Conservation (phyloP, 2,329 filamentous ascomycete genomes). For the Pseudogymnoascus sp. region DNA sequence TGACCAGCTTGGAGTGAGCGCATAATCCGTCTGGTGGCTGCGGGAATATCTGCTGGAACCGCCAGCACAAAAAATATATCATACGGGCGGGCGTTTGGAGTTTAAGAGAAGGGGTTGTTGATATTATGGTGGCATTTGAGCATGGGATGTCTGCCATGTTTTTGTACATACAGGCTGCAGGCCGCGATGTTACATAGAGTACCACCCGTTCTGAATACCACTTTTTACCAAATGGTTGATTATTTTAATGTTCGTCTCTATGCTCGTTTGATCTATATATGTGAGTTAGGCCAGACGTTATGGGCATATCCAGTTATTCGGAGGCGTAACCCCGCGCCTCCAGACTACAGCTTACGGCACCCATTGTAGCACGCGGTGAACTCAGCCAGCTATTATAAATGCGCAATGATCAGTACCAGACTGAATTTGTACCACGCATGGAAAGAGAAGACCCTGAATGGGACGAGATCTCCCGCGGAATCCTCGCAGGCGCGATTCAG, state of each 20-base stretch:
- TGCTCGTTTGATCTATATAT: not conserved
- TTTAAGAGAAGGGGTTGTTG: not conserved
- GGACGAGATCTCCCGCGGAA: not conserved
- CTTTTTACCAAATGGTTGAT: not conserved
- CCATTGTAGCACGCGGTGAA: not conserved
- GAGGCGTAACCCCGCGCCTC: not conserved
- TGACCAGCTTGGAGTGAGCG: conserved; percentile 44
- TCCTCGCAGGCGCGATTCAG: not conserved
- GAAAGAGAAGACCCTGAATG: not conserved
- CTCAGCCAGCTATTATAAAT: not conserved
- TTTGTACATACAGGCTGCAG: not conserved
- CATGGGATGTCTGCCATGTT: not conserved
- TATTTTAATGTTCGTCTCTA: not conserved
- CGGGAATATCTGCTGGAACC: not conserved
- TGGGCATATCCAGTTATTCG: not conserved
- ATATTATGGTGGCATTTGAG: not conserved
- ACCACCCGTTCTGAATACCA: not conserved
- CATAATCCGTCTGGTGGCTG: not conserved
- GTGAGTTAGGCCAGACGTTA: not conserved
- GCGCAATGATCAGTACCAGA: not conserved
- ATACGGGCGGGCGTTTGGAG: not conserved
- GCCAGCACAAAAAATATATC: not conserved
- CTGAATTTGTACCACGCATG: not conserved
- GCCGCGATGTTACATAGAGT: not conserved
- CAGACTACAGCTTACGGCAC: not conserved